Percentiles rank a stretch among this genome's conserved stretches.
Conservation (phyloP, 2,329 filamentous ascomycete genomes). For the Pseudocercospora musae region DNA sequence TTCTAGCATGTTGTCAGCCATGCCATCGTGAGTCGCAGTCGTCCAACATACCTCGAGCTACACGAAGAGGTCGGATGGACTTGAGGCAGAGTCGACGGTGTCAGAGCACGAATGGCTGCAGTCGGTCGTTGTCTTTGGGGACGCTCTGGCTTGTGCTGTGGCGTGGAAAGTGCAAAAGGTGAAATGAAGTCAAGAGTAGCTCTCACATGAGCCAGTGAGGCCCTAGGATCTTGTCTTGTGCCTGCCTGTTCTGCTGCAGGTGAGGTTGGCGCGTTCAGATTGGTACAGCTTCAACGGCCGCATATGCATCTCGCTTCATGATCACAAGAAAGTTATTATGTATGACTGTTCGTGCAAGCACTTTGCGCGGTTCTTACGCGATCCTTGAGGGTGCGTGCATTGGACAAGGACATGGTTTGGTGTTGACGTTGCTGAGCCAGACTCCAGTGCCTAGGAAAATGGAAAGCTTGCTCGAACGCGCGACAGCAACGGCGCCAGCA, state of each 20-base stretch:
- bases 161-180: not conserved
- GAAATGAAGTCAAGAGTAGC: not conserved
- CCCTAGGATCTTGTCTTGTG: not conserved
- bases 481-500: not conserved
- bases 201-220: not conserved
- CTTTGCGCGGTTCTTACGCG: not conserved
- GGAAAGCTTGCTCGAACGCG: not conserved
- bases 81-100: too few relatives aligned
- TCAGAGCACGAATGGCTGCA: not conserved
- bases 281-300: not conserved
- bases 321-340: not conserved
- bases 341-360: not conserved
- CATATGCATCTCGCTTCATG: not conserved
- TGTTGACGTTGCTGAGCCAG: not conserved
- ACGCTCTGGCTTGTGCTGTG: not conserved
- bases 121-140: not conserved
- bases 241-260: not conserved
- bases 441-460: not conserved
- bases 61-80: not conserved
- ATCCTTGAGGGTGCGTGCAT: conserved; percentile 1
- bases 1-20: not conserved
- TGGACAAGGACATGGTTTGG: not conserved
- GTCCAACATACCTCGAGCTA: not conserved
- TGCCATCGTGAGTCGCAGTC: not conserved
- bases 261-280: not conserved